Base-by-base conservation (phyloP, 176 grass and related monocot species). In the Avena eriantha region DNA sequence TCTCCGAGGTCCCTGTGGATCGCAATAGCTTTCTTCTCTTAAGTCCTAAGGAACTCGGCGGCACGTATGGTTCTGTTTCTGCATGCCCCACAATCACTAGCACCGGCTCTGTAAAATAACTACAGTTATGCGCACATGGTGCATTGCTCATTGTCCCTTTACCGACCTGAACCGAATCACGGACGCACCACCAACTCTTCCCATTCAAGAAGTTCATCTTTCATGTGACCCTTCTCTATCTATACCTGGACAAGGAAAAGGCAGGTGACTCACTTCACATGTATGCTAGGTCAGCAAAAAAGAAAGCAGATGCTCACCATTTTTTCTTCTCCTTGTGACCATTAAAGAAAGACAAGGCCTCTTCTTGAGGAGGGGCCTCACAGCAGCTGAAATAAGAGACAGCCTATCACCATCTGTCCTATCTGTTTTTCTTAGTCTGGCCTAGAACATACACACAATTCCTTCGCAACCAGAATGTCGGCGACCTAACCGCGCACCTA, bases 261-360 rank as follows among this genome's bases (percentile, higher is more conserved):
- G 76, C 76, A 45, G 53, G 79, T 91, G 90, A 88, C 77, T 91
- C 86, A 81, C 77, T 45, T 77, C 64, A 24, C 84, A 86, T 83
- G 79, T 26, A 70, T 45, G 71, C 73, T 14, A 70, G 54, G 77
- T 88, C 86, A 88, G 90, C 82, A 85, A 18, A 81, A 70, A 80
- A 19, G 24, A 76, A 85, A 88, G 69, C 59, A 84, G 81, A 69
- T 36, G 47, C 80, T 72, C 63, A 45, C 83, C 64, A 60, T 43
- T 73, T 17, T 47, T 22, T 67, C 56, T 54, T 76, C 49, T 61
- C 22, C 35, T 76, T 9, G 33, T 82, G 26, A 29, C 17, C 80
- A 79, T 36, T 34, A 61, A 63, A 82, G 72, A 33, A 65, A 21
- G 22, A 39, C 64, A 85, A 78, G 29, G 76, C 50, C 57, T 58